Evolutionary conservation across 1,139 yeast species (phyloP).

Genomic region (Sugiyamaella neomexicana): DNA sequence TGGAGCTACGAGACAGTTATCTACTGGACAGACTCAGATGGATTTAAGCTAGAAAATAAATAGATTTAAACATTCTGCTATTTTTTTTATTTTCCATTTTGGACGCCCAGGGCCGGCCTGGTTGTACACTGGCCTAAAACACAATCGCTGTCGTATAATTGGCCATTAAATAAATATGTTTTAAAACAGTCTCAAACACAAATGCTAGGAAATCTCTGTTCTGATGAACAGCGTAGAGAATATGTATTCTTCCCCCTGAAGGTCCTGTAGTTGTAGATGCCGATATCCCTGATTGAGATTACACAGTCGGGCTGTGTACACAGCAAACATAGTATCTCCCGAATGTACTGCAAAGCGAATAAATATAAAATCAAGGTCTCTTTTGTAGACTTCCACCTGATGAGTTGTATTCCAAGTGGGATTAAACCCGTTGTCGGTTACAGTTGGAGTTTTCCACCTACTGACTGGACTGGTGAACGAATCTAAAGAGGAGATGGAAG

Average conservation of each 20-base stretch:
- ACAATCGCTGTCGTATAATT: too few relatives aligned
- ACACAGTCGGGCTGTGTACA: constrained; percentile 48
- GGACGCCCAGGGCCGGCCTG: too few relatives aligned
- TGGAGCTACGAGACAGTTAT: constrained; percentile 55
- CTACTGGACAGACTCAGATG: constrained; percentile 23
- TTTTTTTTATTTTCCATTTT: too few relatives aligned
- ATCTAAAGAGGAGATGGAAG: constrained; percentile 14
- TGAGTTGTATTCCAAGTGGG: constrained; percentile 73
- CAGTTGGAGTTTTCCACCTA: constrained; percentile 43
- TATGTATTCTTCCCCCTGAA: constrained; percentile 76
- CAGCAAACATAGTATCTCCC: constrained; percentile 58
- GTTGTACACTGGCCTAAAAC: too few relatives aligned
- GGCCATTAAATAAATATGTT: too few relatives aligned
- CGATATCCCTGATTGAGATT: constrained; percentile 74
- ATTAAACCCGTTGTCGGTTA: constrained; percentile 72
- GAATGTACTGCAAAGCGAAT: constrained; percentile 52
- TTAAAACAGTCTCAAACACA: background rate
- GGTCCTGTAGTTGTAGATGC: constrained; percentile 71
- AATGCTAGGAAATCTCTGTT: constrained; percentile 14
- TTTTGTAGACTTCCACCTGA: constrained; percentile 47
- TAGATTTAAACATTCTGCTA: background rate
- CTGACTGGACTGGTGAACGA: constrained; percentile 19
- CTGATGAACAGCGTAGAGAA: constrained; percentile 74
- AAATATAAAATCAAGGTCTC: constrained; percentile 50
- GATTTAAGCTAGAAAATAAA: constrained; percentile 21